phyloP scores from a whole-genome alignment of 164 flowering plant species.

The Aristolochia contorta region DNA sequence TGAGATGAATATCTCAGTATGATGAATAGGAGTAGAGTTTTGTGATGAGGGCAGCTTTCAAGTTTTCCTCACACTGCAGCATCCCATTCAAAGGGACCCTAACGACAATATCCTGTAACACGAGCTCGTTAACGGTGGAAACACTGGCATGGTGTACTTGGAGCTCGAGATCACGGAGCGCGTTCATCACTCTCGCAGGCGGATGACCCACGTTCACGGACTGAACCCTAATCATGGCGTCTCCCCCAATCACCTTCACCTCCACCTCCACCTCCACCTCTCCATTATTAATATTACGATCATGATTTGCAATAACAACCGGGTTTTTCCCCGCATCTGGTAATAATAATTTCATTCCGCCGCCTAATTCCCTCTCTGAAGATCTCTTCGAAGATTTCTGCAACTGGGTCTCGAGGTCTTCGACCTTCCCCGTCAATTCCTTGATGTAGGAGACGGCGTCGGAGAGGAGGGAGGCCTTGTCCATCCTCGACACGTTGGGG shows the following conservation, averaged over 20 bases:
- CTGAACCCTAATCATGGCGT: constrained; percentile 73
- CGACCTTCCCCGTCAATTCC: constrained; percentile 61
- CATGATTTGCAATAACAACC: too few species aligned
- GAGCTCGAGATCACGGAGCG: constrained; percentile 63
- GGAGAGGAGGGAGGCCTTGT: constrained; percentile 86
- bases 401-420: constrained; percentile 34
- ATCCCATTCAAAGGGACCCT: neutral
- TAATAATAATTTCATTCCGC: neutral
- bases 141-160: constrained; percentile 77
- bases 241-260: constrained; percentile 75
- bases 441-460: constrained; percentile 83
- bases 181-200: constrained; percentile 72
- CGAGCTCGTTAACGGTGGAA: constrained; percentile 74
- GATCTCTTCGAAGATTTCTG: constrained; percentile 23
- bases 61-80: neutral
- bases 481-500: constrained; percentile 95
- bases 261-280: constrained; percentile 59
- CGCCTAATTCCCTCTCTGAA: neutral
- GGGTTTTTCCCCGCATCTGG: too few species aligned
- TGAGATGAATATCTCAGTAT: too few species aligned
- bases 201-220: constrained; percentile 68
- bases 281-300: too few species aligned
- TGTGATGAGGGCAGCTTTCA: neutral
- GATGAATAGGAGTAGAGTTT: too few species aligned
- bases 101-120: constrained; percentile 43